These are phyloP conservation scores for Coriaria nepalensis DNA, from an alignment of 306 rosid genomes.

Conservation along the genomic window DNA sequence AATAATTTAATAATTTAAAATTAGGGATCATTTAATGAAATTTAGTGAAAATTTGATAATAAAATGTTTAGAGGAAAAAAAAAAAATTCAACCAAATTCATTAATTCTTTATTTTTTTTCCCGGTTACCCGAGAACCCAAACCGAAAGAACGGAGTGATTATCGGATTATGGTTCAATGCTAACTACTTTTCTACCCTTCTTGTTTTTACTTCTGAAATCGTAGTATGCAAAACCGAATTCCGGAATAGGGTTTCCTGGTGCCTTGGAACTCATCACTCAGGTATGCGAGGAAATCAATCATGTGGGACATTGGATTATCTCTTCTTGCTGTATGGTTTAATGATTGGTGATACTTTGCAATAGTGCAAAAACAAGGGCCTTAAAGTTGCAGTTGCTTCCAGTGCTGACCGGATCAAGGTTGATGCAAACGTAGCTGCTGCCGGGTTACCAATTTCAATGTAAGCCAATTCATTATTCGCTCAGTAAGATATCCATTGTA, in stretches of 20 bases:
- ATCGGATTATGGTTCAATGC: no score
- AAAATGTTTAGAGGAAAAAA: no score
- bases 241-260: slow-evolving; percentile 95
- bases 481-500: not conserved
- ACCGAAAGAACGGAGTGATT: no score
- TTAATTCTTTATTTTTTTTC: not conserved
- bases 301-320: slow-evolving; percentile 10
- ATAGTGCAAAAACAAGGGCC: slow-evolving; percentile 86
- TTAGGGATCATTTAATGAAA: no score
- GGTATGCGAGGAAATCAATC: slow-evolving; percentile 28
- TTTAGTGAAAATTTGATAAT: no score
- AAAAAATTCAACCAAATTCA: no score
- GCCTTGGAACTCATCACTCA: slow-evolving; percentile 80
- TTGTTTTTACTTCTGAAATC: not conserved
- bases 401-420: slow-evolving; percentile 98
- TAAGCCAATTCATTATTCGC: slow-evolving; percentile 19
- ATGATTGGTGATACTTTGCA: slow-evolving; percentile 10
- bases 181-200: no score
- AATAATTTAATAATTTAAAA: no score
- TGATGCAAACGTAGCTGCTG: slow-evolving; percentile 89
- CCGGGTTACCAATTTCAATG: slow-evolving; percentile 74
- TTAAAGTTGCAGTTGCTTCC: slow-evolving; percentile 98
- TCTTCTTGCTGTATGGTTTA: not conserved
- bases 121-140: no score
- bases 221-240: slow-evolving; percentile 89